These are phyloP conservation scores for Claviceps purpurea DNA, from an alignment of 2,329 filamentous ascomycete genomes.

Conservation along the genomic window DNA sequence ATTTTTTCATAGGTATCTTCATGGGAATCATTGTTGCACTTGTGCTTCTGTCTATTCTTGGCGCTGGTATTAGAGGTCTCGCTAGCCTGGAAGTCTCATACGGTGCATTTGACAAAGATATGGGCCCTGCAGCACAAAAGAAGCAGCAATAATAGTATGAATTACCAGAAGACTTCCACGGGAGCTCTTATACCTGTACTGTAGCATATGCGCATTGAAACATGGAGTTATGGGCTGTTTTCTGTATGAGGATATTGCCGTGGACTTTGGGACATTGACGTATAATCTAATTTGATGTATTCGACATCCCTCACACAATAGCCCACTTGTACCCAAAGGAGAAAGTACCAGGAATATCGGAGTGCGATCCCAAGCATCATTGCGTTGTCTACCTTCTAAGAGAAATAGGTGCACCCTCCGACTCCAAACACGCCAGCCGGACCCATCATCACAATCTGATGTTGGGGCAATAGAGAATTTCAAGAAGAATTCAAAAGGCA, in stretches of 20 bases:
- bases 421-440: constrained; percentile 2
- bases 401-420: not conserved
- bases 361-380: not conserved
- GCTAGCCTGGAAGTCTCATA: constrained; percentile 79
- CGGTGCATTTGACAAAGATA: constrained; percentile 92
- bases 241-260: not conserved
- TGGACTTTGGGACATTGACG: not conserved
- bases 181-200: constrained; percentile 1
- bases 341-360: not conserved
- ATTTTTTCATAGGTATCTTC: constrained; percentile 55
- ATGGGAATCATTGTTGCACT: constrained; percentile 65
- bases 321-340: not conserved
- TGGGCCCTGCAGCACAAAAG: constrained; percentile 78
- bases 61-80: constrained; percentile 64
- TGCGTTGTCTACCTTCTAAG: not conserved
- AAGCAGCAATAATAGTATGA: constrained; percentile 34
- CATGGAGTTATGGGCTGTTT: constrained; percentile 9
- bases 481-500: not conserved
- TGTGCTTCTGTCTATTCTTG: constrained; percentile 63
- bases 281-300: not conserved
- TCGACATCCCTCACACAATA: not conserved
- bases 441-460: not conserved
- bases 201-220: constrained; percentile 8
- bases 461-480: too few relatives aligned
- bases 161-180: not conserved